A percentile compares a stretch with the other conserved stretches of the same genome.
Conservation (phyloP, 192 early-diverging fungal genomes). For the Backusella parvicylindrica region DNA sequence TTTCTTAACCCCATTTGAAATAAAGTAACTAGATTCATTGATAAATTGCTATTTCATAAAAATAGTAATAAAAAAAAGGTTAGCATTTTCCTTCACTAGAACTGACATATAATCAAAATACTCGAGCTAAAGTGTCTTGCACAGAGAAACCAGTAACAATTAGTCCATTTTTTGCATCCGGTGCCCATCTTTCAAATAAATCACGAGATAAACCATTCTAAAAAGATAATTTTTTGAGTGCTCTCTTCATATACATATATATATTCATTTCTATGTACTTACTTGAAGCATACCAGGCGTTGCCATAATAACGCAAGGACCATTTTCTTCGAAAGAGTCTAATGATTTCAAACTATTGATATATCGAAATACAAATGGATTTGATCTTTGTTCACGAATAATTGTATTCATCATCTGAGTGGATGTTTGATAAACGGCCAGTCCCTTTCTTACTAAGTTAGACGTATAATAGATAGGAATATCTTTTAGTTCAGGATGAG, state of each 20-base stretch:
- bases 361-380: slow-evolving; percentile 97
- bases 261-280: not conserved
- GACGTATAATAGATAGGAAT: slow-evolving; percentile 97
- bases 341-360: slow-evolving; percentile 86
- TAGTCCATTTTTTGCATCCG: slow-evolving; percentile 86
- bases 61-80: not conserved
- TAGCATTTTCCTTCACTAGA: too few species aligned
- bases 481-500: slow-evolving; percentile 78
- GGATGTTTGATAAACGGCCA: slow-evolving; percentile 95
- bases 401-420: slow-evolving; percentile 97
- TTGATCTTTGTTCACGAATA: slow-evolving; percentile 85
- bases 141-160: slow-evolving; percentile 97
- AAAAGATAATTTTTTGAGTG: not conserved
- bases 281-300: slow-evolving; percentile 97
- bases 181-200: slow-evolving; percentile 94
- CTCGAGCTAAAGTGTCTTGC: slow-evolving; percentile 89
- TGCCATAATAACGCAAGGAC: slow-evolving; percentile 98
- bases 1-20: slow-evolving; percentile 71
- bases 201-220: slow-evolving; percentile 90
- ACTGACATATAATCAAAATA: too few species aligned
- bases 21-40: slow-evolving; percentile 83
- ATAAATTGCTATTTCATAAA: slow-evolving; percentile 52
- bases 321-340: slow-evolving; percentile 84
- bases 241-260: not conserved
- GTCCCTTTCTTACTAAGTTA: slow-evolving; percentile 90